Percentiles rank a stretch among this genome's conserved stretches.
Conservation (phyloP, 2,329 filamentous ascomycete genomes). For the Phyllosticta citriasiana region DNA sequence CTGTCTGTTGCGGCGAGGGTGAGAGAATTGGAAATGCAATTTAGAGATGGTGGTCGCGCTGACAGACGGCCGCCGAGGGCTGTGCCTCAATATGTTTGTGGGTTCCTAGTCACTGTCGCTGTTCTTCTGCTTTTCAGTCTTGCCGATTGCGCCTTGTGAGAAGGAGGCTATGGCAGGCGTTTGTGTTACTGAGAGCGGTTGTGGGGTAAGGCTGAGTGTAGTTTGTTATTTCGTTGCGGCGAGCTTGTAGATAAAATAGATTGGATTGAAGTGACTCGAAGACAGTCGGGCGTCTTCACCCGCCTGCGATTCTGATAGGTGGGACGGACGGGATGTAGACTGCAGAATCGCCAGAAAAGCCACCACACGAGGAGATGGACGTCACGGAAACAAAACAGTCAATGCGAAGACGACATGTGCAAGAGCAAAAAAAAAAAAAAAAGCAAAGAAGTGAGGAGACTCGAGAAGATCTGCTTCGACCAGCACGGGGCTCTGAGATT, state of each 20-base stretch:
- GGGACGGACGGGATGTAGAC: background rate
- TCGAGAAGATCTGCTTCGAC: background rate
- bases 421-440: background rate
- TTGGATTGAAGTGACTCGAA: background rate
- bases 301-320: background rate
- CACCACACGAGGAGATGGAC: background rate
- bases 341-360: background rate
- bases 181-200: background rate
- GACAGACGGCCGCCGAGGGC: too few relatives aligned
- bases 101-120: too few relatives aligned
- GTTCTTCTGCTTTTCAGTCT: too few relatives aligned
- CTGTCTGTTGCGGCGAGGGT: too few relatives aligned
- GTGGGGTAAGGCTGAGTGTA: background rate
- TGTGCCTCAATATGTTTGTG: too few relatives aligned
- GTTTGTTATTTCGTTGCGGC: background rate
- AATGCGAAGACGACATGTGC: background rate
- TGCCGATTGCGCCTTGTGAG: too few relatives aligned
- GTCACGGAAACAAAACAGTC: background rate
- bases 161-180: background rate
- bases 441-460: too few relatives aligned
- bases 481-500: constrained; percentile 5
- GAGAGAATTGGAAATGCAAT: too few relatives aligned
- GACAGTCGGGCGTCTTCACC: background rate
- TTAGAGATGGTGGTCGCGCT: too few relatives aligned
- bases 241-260: background rate